Conservation (phyloP, 257 asterid species). For the Fraxinus quadrangulata region DNA sequence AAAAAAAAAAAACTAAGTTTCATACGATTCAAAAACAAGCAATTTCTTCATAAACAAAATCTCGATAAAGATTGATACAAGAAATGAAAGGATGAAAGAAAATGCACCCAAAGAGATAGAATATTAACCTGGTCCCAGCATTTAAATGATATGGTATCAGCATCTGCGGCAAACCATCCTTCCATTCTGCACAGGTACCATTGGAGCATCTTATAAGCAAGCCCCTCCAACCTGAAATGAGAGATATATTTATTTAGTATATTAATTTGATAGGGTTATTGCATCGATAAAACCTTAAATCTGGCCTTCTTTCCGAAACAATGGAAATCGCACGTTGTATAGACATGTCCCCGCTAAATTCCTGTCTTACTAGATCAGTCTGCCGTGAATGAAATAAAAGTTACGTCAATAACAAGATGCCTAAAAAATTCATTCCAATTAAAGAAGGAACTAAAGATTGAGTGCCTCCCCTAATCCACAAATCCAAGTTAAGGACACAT, state of each 20-base stretch:
- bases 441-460: background rate
- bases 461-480: background rate
- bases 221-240: slow-evolving; percentile 72
- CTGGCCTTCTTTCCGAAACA: slow-evolving; percentile 86
- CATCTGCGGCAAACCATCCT: slow-evolving; percentile 99
- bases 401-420: slow-evolving; percentile 13
- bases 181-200: slow-evolving; percentile 99
- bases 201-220: slow-evolving; percentile 75
- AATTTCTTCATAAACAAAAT: background rate
- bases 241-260: slow-evolving; percentile 6
- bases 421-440: background rate
- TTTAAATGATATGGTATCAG: slow-evolving; percentile 87
- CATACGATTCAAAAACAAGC: no score
- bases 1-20: no score
- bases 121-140: slow-evolving; percentile 89
- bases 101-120: background rate
- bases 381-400: slow-evolving; percentile 34
- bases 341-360: slow-evolving; percentile 73
- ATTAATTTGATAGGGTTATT: slow-evolving; percentile 15
- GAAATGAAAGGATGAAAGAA: background rate
- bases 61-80: background rate
- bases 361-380: slow-evolving; percentile 77
- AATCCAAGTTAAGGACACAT: slow-evolving; percentile 1
- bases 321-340: slow-evolving; percentile 74
- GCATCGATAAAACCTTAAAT: slow-evolving; percentile 55